These are phyloP conservation scores for Tolypocladium endophyticum DNA, from an alignment of 2,329 filamentous ascomycete genomes.

Conservation along the genomic window DNA sequence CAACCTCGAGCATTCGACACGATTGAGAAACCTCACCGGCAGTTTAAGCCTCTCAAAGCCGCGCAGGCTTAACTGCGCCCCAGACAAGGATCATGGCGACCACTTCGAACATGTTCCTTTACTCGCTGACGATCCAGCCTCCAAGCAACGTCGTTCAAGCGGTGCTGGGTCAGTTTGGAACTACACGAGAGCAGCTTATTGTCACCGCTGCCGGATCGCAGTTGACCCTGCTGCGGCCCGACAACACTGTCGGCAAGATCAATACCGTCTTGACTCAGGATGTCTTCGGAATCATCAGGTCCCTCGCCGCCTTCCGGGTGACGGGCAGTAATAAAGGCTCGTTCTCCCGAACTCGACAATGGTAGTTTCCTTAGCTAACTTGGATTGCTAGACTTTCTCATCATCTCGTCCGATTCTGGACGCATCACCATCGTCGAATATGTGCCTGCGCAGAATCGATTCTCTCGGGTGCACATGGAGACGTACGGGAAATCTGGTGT, in stretches of 20 bases:
- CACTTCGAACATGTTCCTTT: slow-evolving; percentile 97
- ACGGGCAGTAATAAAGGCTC: slow-evolving; percentile 94
- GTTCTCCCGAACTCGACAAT: slow-evolving; percentile 24
- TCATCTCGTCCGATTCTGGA: slow-evolving; percentile 90
- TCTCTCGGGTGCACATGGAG: slow-evolving; percentile 84
- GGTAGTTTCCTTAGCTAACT: slow-evolving; percentile 12
- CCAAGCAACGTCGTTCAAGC: slow-evolving; percentile 84
- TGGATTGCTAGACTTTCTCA: slow-evolving; percentile 69
- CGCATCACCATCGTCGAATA: slow-evolving; percentile 93
- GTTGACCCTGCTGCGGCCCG: slow-evolving; percentile 77
- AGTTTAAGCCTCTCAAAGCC: slow-evolving; percentile 22
- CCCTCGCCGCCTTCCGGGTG: slow-evolving; percentile 78
- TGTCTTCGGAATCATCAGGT: slow-evolving; percentile 90
- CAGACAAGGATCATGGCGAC: slow-evolving; percentile 67
- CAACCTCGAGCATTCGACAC: slow-evolving; percentile 9
- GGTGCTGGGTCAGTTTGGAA: slow-evolving; percentile 88
- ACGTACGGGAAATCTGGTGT: slow-evolving; percentile 97
- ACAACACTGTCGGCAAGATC: slow-evolving; percentile 77
- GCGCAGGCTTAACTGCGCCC: slow-evolving; percentile 40
- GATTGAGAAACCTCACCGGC: slow-evolving; percentile 12
- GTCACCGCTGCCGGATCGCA: slow-evolving; percentile 86
- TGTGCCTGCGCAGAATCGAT: slow-evolving; percentile 72
- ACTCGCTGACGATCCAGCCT: slow-evolving; percentile 90
- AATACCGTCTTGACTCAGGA: slow-evolving; percentile 81
- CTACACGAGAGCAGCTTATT: slow-evolving; percentile 96